Percentiles rank a stretch among this genome's conserved stretches.
phyloP scores from a whole-genome alignment of 305 asterid genomes.

The Fraxinus platypoda region DNA sequence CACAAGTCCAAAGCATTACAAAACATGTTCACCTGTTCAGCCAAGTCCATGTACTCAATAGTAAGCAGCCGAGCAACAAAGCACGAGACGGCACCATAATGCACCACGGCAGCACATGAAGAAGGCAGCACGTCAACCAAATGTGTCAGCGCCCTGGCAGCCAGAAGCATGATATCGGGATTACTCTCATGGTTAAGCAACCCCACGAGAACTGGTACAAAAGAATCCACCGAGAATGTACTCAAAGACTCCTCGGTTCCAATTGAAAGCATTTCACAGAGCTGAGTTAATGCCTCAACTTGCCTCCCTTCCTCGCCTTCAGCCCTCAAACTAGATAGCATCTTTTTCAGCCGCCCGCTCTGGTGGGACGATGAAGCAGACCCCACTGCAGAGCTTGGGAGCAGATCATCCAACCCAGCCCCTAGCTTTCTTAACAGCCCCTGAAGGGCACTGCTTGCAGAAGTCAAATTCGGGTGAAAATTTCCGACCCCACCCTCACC shows the following conservation, averaged over 20 bases:
- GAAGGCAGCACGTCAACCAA: constrained; percentile 96
- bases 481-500: constrained; percentile 88
- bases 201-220: constrained; percentile 96
- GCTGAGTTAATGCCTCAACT: constrained; percentile 92
- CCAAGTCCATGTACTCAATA: constrained; percentile 98
- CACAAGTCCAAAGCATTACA: not conserved
- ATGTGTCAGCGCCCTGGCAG: constrained; percentile 95
- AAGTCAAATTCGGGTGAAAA: constrained; percentile 81
- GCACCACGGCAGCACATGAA: constrained; percentile 97
- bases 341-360: constrained; percentile 87
- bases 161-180: constrained; percentile 94
- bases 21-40: constrained; percentile 72
- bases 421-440: constrained; percentile 87
- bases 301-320: constrained; percentile 99
- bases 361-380: constrained; percentile 84
- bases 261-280: constrained; percentile 91
- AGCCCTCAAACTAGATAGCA: constrained; percentile 84
- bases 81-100: constrained; percentile 94
- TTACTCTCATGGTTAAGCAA: constrained; percentile 85
- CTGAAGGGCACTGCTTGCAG: constrained; percentile 96
- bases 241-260: constrained; percentile 96
- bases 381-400: constrained; percentile 85
- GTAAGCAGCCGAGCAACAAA: constrained; percentile 92
- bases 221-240: constrained; percentile 91
- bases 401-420: constrained; percentile 94